Evolutionary conservation across 768 basidiomycete genomes (phyloP).

Genomic region (Tylopilus balloui): DNA sequence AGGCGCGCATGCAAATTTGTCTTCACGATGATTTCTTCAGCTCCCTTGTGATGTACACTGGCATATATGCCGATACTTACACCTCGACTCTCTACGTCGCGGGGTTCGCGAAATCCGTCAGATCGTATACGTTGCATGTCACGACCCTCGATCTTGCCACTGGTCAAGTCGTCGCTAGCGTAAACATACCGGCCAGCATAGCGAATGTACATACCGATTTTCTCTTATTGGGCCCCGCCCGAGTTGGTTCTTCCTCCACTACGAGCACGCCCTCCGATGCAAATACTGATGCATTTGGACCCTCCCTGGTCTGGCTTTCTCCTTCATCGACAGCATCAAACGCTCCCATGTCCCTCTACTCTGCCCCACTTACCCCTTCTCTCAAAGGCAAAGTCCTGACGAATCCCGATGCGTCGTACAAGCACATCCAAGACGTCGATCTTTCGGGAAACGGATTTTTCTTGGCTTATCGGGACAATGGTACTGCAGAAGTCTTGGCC

Average conservation of each 20-base stretch:
- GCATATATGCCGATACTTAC: conserved; percentile 48
- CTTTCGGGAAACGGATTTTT: conserved; percentile 53
- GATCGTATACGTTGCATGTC: conserved; percentile 61
- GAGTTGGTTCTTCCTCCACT: background rate
- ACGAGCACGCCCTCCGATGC: background rate
- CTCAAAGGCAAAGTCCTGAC: conserved; percentile 46
- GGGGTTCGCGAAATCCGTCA: conserved; percentile 41
- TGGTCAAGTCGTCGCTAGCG: conserved; percentile 47
- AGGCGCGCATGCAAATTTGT: background rate
- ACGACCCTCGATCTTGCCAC: conserved; percentile 53
- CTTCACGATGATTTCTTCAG: conserved; percentile 35
- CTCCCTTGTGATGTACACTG: conserved; percentile 59
- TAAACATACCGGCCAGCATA: conserved; percentile 52
- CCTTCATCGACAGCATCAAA: conserved; percentile 12
- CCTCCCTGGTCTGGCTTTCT: conserved; percentile 35
- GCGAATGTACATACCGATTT: conserved; percentile 33
- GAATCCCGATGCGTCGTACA: conserved; percentile 44
- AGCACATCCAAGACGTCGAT: conserved; percentile 56
- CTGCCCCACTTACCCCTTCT: conserved; percentile 45
- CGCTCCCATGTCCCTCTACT: conserved; percentile 19
- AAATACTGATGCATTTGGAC: conserved; percentile 6
- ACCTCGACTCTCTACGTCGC: conserved; percentile 54
- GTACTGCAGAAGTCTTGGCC: conserved; percentile 51
- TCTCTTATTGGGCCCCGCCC: conserved; percentile 30
- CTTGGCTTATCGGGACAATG: conserved; percentile 54